Evolutionary conservation across 768 basidiomycete species (phyloP).

Genomic region (Pisolithus marmoratus): DNA sequence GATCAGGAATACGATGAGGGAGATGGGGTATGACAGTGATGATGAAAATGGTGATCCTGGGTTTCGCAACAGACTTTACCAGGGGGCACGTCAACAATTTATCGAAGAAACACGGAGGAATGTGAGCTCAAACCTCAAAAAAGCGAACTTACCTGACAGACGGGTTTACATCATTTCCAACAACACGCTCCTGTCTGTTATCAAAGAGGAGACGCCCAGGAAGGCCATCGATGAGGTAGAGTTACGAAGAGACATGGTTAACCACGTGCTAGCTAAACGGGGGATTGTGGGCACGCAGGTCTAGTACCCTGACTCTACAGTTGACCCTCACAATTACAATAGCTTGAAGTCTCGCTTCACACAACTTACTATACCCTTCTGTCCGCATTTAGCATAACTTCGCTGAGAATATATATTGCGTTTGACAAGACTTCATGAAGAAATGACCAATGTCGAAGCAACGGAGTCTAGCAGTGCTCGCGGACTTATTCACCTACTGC

Average conservation of each 20-base stretch:
- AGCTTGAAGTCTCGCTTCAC: too few relatives aligned
- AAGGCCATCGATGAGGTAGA: slow-evolving; percentile 8
- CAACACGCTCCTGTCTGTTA: slow-evolving; percentile 4
- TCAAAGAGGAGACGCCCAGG: not conserved
- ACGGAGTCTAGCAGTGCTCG: slow-evolving; percentile 4
- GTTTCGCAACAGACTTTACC: too few relatives aligned
- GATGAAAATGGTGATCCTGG: slow-evolving; percentile 7
- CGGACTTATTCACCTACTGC: not conserved
- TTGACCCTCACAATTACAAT: too few relatives aligned
- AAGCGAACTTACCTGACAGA: slow-evolving; percentile 4
- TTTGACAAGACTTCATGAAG: too few relatives aligned
- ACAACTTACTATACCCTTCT: too few relatives aligned
- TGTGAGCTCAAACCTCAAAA: slow-evolving; percentile 2
- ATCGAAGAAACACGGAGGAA: slow-evolving; percentile 8
- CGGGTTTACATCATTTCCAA: slow-evolving; percentile 11
- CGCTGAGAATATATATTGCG: too few relatives aligned
- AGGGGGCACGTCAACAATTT: not conserved
- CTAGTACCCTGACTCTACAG: too few relatives aligned
- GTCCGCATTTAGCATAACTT: too few relatives aligned
- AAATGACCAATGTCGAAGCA: slow-evolving; percentile 5
- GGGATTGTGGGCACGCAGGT: not conserved
- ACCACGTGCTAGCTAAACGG: slow-evolving; percentile 3
- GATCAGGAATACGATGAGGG: slow-evolving; percentile 18
- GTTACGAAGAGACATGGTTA: slow-evolving; percentile 4
- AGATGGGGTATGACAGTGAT: slow-evolving; percentile 18